A percentile compares a stretch with the other conserved stretches of the same genome.
Evolutionary conservation across 148 eudicot species (phyloP).

Genomic region (Spergularia marina): DNA sequence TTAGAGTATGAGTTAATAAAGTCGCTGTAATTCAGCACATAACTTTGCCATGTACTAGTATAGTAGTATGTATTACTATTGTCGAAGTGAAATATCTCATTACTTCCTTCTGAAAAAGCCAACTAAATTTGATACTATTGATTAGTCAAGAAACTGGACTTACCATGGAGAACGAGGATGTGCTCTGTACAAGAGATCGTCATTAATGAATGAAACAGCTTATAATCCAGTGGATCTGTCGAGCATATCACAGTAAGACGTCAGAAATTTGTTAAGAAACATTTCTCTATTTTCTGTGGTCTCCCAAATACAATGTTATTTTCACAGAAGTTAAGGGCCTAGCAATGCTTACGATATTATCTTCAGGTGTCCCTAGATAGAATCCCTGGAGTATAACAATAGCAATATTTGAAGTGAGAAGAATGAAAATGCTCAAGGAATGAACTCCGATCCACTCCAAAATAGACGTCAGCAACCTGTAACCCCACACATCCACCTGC

Average conservation of each 20-base stretch:
- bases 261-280: neutral
- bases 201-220: conserved; percentile 40
- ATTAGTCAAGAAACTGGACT: neutral
- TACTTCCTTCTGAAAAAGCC: neutral
- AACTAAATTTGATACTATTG: neutral
- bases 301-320: neutral
- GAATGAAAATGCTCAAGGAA: conserved; percentile 56
- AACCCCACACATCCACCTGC: conserved; percentile 71
- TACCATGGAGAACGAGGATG: conserved; percentile 25
- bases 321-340: neutral
- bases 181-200: neutral
- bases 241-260: neutral
- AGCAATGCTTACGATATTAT: conserved; percentile 61
- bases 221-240: conserved; percentile 70
- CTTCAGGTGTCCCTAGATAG: conserved; percentile 58
- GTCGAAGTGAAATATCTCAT: neutral
- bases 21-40: too few relatives aligned
- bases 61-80: neutral
- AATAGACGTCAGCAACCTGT: conserved; percentile 38
- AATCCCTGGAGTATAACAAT: conserved; percentile 73
- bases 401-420: conserved; percentile 64
- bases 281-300: too few relatives aligned
- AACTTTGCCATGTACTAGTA: too few relatives aligned
- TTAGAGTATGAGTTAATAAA: too few relatives aligned
- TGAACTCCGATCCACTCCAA: conserved; percentile 89